These are phyloP conservation scores for Selaginella moellendorffii DNA, from an alignment of 75 land plant species.

Conservation along the genomic window DNA sequence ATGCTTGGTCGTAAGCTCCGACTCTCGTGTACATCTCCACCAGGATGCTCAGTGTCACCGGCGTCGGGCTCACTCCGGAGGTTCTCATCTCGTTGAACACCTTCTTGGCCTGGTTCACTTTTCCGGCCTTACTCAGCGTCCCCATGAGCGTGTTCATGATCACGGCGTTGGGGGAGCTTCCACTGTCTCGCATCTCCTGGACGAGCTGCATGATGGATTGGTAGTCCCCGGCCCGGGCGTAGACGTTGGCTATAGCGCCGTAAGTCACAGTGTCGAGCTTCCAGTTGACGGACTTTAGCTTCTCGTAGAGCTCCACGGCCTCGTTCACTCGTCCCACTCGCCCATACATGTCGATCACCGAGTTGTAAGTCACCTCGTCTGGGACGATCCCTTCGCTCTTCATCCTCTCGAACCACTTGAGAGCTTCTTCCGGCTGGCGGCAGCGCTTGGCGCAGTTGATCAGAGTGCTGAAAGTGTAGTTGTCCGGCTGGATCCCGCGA, in stretches of 20 bases:
- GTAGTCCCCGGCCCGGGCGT: slow-evolving; percentile 54
- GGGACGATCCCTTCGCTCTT: slow-evolving; percentile 19
- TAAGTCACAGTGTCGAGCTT: slow-evolving; percentile 71
- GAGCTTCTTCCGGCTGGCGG: slow-evolving; percentile 45
- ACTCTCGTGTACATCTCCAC: slow-evolving; percentile 63
- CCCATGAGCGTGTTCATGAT: slow-evolving; percentile 56
- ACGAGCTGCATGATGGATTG: slow-evolving; percentile 42
- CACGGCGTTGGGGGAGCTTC: slow-evolving; percentile 57
- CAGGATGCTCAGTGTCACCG: slow-evolving; percentile 57
- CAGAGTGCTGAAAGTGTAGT: slow-evolving; percentile 78
- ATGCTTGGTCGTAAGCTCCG: slow-evolving; percentile 51
- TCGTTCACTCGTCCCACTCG: slow-evolving; percentile 58
- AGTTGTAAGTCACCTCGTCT: slow-evolving; percentile 78
- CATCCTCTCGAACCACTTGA: slow-evolving; percentile 69
- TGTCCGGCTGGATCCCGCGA: slow-evolving; percentile 41
- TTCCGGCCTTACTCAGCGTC: slow-evolving; percentile 55
- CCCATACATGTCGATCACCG: slow-evolving; percentile 77
- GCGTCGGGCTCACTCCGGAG: slow-evolving; percentile 49
- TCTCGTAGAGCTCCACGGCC: slow-evolving; percentile 54
- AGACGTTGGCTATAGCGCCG: slow-evolving; percentile 54
- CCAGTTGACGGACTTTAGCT: slow-evolving; percentile 49
- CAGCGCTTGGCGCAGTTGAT: slow-evolving; percentile 74
- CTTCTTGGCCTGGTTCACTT: slow-evolving; percentile 40
- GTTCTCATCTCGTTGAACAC: slow-evolving; percentile 58
- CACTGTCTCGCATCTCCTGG: slow-evolving; percentile 54